Evolutionary conservation across 164 flowering plant genomes (phyloP), one percentile per base, ranked within the genome.

Genomic region (Umbellularia californica): DNA sequence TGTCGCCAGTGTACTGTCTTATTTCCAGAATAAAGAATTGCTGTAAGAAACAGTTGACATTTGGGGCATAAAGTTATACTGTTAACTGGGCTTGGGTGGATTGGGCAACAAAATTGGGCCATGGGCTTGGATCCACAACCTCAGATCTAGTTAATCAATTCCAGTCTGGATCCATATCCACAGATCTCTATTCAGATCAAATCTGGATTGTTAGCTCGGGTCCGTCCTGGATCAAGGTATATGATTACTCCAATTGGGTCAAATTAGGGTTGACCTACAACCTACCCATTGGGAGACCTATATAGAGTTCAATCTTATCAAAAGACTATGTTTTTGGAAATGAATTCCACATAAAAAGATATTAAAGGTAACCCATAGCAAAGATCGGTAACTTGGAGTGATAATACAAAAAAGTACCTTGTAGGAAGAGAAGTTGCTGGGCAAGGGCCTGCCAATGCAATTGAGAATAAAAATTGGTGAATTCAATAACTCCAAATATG

Each of bases 381-480:
- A 52, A 15, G 58, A 52, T 52, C 14, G 15, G 20, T 55, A 55
- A 41, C 47, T 41, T 41, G 47, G 23, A 58, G 47, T 23, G 20
- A 41, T 2, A 51, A 50, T 14, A 68, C 25, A 11, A 7, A 52
- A 14, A 71, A 71, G 75, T 87, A 93, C 97, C 99, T 95, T 95
- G 77, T 92, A 93, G 62, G 97, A 90, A 73, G 99, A 93, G 68
- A 90, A 78, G 76, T 76, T 82, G 91, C 86, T 92, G 14, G 98
- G 98, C 86, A 95, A 83, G 19, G 98, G 97, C 81, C 97, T 92
- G 87, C 27, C 68, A 69, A 71, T 67, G 58, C 55, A n/a, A 78
- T 17, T 11, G 13, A 72, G 77, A 11, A 66, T 17, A 65, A n/a
- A n/a, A 74, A 24, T 69, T 15, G 60, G 60, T 15, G n/a, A 3